phyloP scores from a whole-genome alignment of 176 grass and related monocot species.

The Bonia amplexicaulis region DNA sequence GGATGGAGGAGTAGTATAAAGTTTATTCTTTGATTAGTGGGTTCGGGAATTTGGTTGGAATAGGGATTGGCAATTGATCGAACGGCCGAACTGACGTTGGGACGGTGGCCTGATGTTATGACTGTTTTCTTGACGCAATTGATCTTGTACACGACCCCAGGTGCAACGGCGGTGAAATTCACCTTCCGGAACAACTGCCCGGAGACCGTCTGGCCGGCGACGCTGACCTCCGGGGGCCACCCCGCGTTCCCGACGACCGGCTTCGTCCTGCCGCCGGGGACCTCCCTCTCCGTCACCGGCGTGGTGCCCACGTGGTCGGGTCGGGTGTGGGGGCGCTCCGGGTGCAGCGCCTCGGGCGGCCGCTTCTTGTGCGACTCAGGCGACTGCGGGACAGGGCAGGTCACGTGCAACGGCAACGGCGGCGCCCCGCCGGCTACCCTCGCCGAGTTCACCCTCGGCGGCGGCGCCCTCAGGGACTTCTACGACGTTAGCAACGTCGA shows the following conservation, averaged over 20 bases:
- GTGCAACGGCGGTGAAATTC: constrained; percentile 32
- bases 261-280: constrained; percentile 30
- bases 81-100: not conserved
- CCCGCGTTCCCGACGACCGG: constrained; percentile 38
- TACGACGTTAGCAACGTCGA: constrained; percentile 67
- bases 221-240: not conserved
- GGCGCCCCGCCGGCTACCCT: constrained; percentile 42
- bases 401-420: constrained; percentile 42
- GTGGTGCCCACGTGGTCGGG: constrained; percentile 43
- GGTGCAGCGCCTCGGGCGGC: constrained; percentile 27
- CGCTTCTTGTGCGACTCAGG: constrained; percentile 49
- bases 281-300: not conserved
- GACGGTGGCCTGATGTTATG: not conserved
- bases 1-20: too few species aligned
- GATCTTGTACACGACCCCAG: not conserved
- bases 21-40: too few species aligned
- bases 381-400: constrained; percentile 44
- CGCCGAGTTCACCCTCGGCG: constrained; percentile 54
- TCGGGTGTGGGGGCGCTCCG: constrained; percentile 45
- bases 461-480: constrained; percentile 24
- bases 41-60: too few species aligned
- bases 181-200: constrained; percentile 57
- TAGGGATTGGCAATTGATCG: too few species aligned
- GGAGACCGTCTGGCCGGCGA: constrained; percentile 47
- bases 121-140: not conserved